These are phyloP conservation scores for Ulmus americana DNA, from an alignment of 331 rosid species.

Conservation along the genomic window DNA sequence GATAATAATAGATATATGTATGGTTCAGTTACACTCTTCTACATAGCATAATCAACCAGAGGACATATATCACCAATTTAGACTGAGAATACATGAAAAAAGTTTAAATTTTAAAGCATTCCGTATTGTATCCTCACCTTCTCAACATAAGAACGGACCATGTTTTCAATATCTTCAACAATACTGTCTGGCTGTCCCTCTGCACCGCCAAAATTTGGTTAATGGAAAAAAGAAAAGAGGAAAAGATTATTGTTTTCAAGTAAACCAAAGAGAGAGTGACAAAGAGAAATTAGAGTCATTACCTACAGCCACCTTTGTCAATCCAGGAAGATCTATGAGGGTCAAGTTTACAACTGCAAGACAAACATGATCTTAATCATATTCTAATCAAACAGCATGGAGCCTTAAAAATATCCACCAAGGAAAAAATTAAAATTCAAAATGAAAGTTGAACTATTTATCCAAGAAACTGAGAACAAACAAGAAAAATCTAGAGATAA, in stretches of 20 bases:
- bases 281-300: constrained; percentile 20
- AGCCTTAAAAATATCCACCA: neutral
- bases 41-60: neutral
- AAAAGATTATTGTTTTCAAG: neutral
- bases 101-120: neutral
- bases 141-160: constrained; percentile 96
- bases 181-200: constrained; percentile 90
- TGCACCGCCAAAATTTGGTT: constrained; percentile 32
- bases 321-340: constrained; percentile 94
- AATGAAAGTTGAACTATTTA: neutral
- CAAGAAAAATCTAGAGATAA: neutral
- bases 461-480: neutral
- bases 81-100: too few relatives aligned
- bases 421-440: neutral
- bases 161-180: constrained; percentile 94
- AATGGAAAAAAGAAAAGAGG: neutral
- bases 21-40: neutral
- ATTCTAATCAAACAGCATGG: constrained; percentile 18
- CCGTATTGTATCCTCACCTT: constrained; percentile 49
- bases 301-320: constrained; percentile 99
- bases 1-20: neutral
- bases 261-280: neutral
- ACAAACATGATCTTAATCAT: constrained; percentile 27
- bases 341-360: constrained; percentile 95
- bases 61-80: neutral